Evolutionary conservation across 2,329 filamentous ascomycete species (phyloP), one percentile per base, ranked within the genome.

Genomic region (Colletotrichum acutatum): DNA sequence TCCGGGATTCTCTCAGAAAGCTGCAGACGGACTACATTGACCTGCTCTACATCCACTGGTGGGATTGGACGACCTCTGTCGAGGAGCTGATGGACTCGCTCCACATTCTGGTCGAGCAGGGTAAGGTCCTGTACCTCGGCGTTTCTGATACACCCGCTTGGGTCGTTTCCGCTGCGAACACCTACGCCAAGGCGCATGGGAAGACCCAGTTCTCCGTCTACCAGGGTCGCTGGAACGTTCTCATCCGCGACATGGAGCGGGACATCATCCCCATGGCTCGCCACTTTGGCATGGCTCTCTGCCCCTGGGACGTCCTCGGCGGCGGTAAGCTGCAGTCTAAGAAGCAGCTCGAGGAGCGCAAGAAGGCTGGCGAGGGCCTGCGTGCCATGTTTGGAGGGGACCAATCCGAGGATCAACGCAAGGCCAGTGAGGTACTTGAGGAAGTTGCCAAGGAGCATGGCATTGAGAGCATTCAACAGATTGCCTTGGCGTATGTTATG

Each of bases 261-360:
- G 83, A 85, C 4, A 83, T 85, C 57, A 76, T 86, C 12, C 84
- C 85, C 4, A 84, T 86, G 83, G 79, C 79, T 6, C 79, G 81
- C 19, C 77, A 80, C 28, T 82, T 82, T 37, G 83, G 83, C 68
- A 85, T 86, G 90, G 91, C 83, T 26, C 75, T 91, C 4, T 82
- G 85, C 0, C 90, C 91, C 0, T 93, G 90, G 90, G 90, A 89
- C 62, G 88, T 86, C 0, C 81, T 91, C 6, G 89, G 89, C 22
- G 85, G 81, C 81, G 88, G 88, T 53, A 82, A 83, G 67, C 86
- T 89, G 79, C 85, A 88, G 79, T 82, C 83, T 19, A 77, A 78
- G 67, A 80, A 80, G 67, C 77, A 78, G 65, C 34, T 83, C 58
- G 80, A 82, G 68, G 75, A 78, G 67, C 76, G 80, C 37, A 71